These are phyloP conservation scores for Irpex rosettiformis DNA, from an alignment of 1,284 basidiomycete genomes.

Conservation along the genomic window DNA sequence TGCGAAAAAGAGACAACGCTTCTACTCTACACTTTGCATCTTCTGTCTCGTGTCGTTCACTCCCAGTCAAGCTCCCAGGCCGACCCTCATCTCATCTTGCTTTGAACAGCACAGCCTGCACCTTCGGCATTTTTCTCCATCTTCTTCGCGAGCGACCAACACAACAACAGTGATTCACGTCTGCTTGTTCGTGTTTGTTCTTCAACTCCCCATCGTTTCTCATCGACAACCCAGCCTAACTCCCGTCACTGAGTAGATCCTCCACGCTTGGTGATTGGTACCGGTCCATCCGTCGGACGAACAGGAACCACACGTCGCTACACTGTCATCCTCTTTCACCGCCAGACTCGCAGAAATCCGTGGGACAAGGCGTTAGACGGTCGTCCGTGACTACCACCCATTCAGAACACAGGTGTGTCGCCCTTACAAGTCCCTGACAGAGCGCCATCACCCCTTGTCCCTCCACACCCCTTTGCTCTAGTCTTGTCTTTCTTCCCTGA, in stretches of 20 bases:
- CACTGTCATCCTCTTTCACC: neutral
- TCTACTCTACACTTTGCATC: neutral
- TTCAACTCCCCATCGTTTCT: neutral
- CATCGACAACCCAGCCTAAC: conserved; percentile 3
- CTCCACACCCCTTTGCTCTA: neutral
- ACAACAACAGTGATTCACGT: neutral
- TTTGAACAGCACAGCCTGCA: neutral
- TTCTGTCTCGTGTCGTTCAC: neutral
- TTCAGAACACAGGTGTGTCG: neutral
- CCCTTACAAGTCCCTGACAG: neutral
- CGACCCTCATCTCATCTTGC: neutral
- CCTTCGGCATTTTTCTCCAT: neutral
- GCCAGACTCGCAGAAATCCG: neutral
- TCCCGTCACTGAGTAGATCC: conserved; percentile 1
- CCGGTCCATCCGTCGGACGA: neutral
- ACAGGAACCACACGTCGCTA: neutral
- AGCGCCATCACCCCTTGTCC: neutral
- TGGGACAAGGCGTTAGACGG: neutral
- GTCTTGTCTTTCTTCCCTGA: neutral
- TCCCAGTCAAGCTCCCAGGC: neutral
- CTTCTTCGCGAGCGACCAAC: neutral
- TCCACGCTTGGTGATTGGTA: neutral
- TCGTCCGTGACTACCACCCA: conserved; percentile 1
- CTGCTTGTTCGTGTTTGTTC: neutral
- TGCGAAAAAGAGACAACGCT: neutral